Evolutionary conservation across 805 yeast species (phyloP).

Genomic region (Blastobotrys americana): DNA sequence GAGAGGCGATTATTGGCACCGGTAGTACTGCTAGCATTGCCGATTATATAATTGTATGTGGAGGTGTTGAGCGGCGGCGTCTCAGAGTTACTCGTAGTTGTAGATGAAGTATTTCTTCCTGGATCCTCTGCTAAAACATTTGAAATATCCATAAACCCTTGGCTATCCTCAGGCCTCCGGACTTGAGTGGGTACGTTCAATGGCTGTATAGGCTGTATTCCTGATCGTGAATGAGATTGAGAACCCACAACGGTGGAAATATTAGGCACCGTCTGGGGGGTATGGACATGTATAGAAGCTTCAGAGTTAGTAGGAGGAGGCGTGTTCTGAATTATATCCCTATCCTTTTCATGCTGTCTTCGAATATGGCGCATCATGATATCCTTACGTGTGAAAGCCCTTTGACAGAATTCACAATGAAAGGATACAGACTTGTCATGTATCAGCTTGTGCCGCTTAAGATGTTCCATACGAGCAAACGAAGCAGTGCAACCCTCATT

Average conservation of each 20-base stretch:
- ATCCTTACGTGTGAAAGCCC: conserved; percentile 18
- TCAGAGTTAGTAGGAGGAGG: background rate
- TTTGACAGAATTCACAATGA: conserved; percentile 13
- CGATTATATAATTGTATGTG: too few species aligned
- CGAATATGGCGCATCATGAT: conserved; percentile 16
- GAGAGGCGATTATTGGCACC: background rate
- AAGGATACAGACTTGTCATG: conserved; percentile 11
- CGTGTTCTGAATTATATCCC: background rate
- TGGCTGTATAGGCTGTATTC: too few species aligned
- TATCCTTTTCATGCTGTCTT: conserved; percentile 12
- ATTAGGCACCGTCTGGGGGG: background rate
- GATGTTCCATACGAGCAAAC: conserved; percentile 21
- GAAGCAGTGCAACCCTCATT: conserved; percentile 12
- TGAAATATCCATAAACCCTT: background rate
- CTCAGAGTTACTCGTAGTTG: background rate
- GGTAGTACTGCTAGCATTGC: background rate
- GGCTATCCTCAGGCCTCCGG: background rate
- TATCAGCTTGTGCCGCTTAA: conserved; percentile 15
- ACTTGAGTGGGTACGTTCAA: background rate
- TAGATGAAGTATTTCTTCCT: background rate
- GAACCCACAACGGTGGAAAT: too few species aligned
- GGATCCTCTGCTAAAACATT: background rate
- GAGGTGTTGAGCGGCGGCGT: too few species aligned
- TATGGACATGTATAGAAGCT: too few species aligned
- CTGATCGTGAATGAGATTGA: too few species aligned